phyloP scores from a whole-genome alignment of 192 early-diverging fungal genomes.

The Coemansia sp. region DNA sequence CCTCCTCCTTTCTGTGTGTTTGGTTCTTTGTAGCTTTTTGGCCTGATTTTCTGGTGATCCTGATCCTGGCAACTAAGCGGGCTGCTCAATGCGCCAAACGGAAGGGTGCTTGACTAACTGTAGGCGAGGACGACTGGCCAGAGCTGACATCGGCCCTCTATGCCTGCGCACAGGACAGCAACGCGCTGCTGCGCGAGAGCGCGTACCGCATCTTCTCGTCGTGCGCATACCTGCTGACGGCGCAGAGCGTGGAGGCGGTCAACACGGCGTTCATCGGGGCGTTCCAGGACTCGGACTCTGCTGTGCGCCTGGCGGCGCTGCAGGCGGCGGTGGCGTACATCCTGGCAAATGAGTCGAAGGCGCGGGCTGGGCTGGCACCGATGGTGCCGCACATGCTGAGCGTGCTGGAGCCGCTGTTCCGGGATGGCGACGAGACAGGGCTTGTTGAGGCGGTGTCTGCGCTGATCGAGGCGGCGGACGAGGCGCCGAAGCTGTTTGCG shows the following conservation, averaged over 20 bases:
- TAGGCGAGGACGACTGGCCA: conserved; percentile 61
- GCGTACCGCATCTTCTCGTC: conserved; percentile 88
- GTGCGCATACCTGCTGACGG: conserved; percentile 75
- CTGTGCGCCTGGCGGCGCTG: conserved; percentile 74
- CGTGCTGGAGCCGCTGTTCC: conserved; percentile 70
- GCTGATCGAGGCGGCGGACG: conserved; percentile 87
- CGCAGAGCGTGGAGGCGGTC: conserved; percentile 69
- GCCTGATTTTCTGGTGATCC: too few species aligned
- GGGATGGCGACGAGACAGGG: conserved; percentile 68
- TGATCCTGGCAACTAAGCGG: too few species aligned
- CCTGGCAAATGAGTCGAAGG: conserved; percentile 61
- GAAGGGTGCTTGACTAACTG: too few species aligned
- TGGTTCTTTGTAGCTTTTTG: too few species aligned
- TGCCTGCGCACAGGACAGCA: conserved; percentile 75
- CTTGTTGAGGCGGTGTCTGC: conserved; percentile 71
- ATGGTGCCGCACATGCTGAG: conserved; percentile 83
- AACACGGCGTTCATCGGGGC: conserved; percentile 72
- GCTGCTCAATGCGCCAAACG: too few species aligned
- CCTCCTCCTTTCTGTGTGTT: too few species aligned
- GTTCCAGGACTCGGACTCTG: conserved; percentile 64
- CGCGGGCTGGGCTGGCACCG: conserved; percentile 40
- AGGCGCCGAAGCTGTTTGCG: conserved; percentile 80
- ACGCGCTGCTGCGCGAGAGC: conserved; percentile 76
- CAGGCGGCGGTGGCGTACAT: conserved; percentile 79
- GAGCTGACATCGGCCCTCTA: conserved; percentile 80